Percentiles rank a stretch among this genome's conserved stretches.
These are phyloP conservation scores for Parathielavia appendiculata DNA, from an alignment of 495 filamentous ascomycete genomes.

Conservation along the genomic window DNA sequence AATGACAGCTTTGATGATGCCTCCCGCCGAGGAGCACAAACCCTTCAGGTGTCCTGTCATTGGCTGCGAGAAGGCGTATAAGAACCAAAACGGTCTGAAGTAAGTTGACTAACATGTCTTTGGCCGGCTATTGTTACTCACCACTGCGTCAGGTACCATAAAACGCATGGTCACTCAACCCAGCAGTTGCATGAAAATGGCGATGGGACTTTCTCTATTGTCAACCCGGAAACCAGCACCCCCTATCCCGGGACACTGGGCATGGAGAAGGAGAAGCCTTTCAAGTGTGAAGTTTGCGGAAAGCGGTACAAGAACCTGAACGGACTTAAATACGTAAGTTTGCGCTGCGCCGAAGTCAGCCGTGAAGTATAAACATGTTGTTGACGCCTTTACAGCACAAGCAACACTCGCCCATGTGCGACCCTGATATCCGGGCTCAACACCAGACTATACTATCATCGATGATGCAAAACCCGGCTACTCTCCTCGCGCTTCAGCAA, in stretches of 20 bases:
- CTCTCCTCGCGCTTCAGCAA: conserved; percentile 30
- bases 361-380: not conserved
- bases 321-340: conserved; percentile 75
- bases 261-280: conserved; percentile 99
- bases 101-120: conserved; percentile 41
- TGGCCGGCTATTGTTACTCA: conserved; percentile 29
- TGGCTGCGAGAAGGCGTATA: conserved; percentile 98
- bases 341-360: not conserved
- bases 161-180: conserved; percentile 87
- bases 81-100: conserved; percentile 98
- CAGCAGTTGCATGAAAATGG: conserved; percentile 93
- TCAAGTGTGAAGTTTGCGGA: conserved; percentile 91
- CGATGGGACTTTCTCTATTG: conserved; percentile 95
- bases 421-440: conserved; percentile 38
- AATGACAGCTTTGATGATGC: conserved; percentile 54
- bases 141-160: conserved; percentile 55
- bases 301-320: conserved; percentile 99
- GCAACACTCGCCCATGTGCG: conserved; percentile 72
- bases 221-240: conserved; percentile 88
- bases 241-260: conserved; percentile 94
- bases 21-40: conserved; percentile 71
- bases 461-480: conserved; percentile 36
- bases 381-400: conserved; percentile 53
- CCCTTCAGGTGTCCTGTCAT: conserved; percentile 97
- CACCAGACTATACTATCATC: conserved; percentile 35